Evolutionary conservation across 140 eudicot genomes (phyloP), one percentile per base, ranked within the genome.

Genomic region (Ambrosia hybrid): DNA sequence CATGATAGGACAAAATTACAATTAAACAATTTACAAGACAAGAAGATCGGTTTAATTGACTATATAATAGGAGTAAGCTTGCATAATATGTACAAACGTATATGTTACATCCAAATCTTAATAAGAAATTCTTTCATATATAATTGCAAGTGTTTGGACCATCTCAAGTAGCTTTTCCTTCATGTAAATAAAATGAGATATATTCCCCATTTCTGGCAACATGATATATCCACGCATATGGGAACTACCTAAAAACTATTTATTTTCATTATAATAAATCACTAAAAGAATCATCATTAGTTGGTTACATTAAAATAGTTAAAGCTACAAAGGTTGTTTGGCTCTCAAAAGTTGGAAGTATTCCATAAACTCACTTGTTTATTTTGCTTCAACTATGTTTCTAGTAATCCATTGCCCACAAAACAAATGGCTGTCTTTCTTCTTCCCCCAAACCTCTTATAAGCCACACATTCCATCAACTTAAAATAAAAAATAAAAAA

Each of bases 321-420:
- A 70, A 70, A 77, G 77, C 76, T 51, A 70, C 37, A 62, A 60
- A 71, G 55, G 70, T 38, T 61, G 43, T 77, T 70, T 62, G 81
- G 72, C 51, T 53, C 34, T 70, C 76, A 61, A 77, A 77, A 70
- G 76, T 77, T 53, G 66, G 59, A 71, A 70, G 62, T 62, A 62
- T 70, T 53, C 73, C 72, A 63, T 70, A 51, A 13, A 71, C 53
- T 62, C 34, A 63, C 63, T 78, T 65, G 7, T 46, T 70, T 62
- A 39, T 51, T 68, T 61, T 77, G 51, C 72, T 66, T 45, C 75
- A 13, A 77, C 34, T 51, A 17, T 61, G 36, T 57, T 41, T 57
- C 11, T 30, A 68, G 68, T 76, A 67, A 38, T 77, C 45, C 66
- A 41, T 61, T 76, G 65, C 57, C 80, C 76, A 76, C 57, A 38